A percentile compares a stretch with the other conserved stretches of the same genome.
phyloP scores from a whole-genome alignment of 208 protist species.

The Leishmania turanica region DNA sequence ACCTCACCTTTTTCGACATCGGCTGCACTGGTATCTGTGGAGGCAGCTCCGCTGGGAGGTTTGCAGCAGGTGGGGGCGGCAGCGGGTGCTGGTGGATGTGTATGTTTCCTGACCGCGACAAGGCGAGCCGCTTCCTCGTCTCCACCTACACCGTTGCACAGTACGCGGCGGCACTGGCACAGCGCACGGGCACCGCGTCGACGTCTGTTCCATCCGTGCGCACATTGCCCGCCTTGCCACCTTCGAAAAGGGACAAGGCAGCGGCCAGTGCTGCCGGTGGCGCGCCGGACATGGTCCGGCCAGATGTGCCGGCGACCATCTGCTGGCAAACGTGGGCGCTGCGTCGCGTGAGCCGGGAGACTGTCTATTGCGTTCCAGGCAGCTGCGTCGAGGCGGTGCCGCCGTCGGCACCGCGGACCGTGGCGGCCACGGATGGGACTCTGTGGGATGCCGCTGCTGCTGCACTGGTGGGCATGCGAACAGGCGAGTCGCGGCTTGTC shows the following conservation, averaged over 20 bases:
- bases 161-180: conserved; percentile 25
- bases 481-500: conserved; percentile 41
- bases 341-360: conserved; percentile 32
- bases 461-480: conserved; percentile 49
- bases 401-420: conserved; percentile 37
- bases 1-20: conserved; percentile 18
- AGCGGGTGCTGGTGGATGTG: conserved; percentile 29
- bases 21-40: background rate
- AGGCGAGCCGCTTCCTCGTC: conserved; percentile 46
- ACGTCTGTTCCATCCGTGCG: conserved; percentile 18
- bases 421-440: conserved; percentile 35
- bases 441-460: conserved; percentile 53
- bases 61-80: background rate
- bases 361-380: conserved; percentile 38
- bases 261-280: too few species aligned
- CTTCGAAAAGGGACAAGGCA: background rate
- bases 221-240: conserved; percentile 1
- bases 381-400: conserved; percentile 47
- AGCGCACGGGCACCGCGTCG: conserved; percentile 5
- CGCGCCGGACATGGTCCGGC: background rate
- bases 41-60: background rate
- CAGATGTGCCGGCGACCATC: conserved; percentile 1
- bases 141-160: conserved; percentile 40
- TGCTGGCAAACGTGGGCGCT: conserved; percentile 45
- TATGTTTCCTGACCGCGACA: conserved; percentile 36